Base-by-base conservation (phyloP, 352 stramenopile genomes). In the Blastocystis sp. region DNA sequence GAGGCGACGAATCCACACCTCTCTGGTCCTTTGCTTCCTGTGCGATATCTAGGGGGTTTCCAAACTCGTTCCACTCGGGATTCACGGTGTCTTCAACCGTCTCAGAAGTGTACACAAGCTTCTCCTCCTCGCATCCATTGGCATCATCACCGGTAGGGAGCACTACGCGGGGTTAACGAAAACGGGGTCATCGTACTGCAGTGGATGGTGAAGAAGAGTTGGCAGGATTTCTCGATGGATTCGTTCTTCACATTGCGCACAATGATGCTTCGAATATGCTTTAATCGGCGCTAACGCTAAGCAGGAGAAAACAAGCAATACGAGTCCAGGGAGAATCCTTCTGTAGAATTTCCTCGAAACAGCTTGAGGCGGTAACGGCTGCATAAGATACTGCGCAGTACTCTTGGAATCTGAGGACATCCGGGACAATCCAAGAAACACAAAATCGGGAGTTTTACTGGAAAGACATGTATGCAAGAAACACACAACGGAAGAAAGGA, bases 51-150 rank as follows among this genome's bases (percentile, higher is more conserved):
- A 85, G 65, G 19, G 74, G 74, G 29, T 50, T 67, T 50, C 74
- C 74, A 45, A 85, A 50, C 41, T 85, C 74, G 59, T 85, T 85
- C 74, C 74, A 85, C 45, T 85, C 74, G 21, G 74, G 74, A 63
- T 85, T 85, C 19, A 85, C 60, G 6, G 74, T 85, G 45, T 55
- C 45, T 55, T 55, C 45, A 6, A 55, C 45, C 45, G 45, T 55
- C 16, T 55, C 45, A 16, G 45, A 55, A 19, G 45, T 55, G 45
- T 55, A 55, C 45, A 55, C 45, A 6, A 55, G 45, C 16, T 55
- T 16, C 45, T 55, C 45, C n/a, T n/a, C 45, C 45, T 55, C 9
- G 45, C 45, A 55, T 55, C 45, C 45, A 19, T 16, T 55, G n/a
- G 45, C 45, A 19, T 16, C 45, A 55, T 55, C 16, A 16, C 45